phyloP scores from a whole-genome alignment of 306 rosid genomes.

The Leucaena leucocephala region DNA sequence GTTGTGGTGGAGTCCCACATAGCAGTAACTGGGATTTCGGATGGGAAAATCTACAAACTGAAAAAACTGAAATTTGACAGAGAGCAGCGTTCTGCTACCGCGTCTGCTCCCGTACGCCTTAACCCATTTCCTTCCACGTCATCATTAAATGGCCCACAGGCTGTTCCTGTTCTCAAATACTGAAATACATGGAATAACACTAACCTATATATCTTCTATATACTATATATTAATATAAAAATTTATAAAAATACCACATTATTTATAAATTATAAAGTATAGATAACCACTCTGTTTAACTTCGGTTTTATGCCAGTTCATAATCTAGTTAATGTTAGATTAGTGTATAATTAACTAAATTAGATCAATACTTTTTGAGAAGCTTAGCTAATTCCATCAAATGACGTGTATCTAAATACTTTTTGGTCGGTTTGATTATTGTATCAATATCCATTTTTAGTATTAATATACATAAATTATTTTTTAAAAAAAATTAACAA shows the following conservation, averaged over 20 bases:
- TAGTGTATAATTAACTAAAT: background rate
- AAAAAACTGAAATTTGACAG: constrained; percentile 23
- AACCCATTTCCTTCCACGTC: background rate
- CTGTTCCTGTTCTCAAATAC: too few species aligned
- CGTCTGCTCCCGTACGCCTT: background rate
- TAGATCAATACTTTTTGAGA: background rate
- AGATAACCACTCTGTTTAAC: background rate
- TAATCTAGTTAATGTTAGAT: too few species aligned
- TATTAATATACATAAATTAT: too few species aligned
- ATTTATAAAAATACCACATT: background rate
- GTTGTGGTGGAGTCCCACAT: background rate
- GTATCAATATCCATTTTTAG: too few species aligned
- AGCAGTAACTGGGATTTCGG: background rate
- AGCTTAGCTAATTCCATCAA: background rate
- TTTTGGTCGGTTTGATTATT: background rate
- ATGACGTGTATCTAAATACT: background rate
- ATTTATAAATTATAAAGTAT: too few species aligned
- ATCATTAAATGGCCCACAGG: background rate
- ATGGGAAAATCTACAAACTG: constrained; percentile 18
- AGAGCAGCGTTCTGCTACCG: background rate
- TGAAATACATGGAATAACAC: too few species aligned
- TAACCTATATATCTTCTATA: too few species aligned
- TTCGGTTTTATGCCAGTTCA: background rate
- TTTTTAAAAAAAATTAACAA: too few species aligned
- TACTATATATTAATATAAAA: too few species aligned